Evolutionary conservation across 257 asterid species (phyloP), one percentile per base, ranked within the genome.

Genomic region (Nicotiana benthamiana): DNA sequence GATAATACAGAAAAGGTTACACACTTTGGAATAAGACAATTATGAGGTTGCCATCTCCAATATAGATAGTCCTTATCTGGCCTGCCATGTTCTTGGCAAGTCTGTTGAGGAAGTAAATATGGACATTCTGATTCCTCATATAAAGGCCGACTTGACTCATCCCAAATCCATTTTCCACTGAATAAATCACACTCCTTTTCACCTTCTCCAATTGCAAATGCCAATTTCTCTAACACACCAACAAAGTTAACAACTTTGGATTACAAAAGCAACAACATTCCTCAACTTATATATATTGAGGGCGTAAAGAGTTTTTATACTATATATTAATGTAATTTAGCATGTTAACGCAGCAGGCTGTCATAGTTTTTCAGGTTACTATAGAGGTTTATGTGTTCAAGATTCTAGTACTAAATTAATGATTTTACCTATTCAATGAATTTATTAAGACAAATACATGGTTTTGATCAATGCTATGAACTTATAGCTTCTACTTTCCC

Each of bases 41-140:
- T 89, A 80, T 86, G 88, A 70, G 99, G 99, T 85, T 96, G 93
- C 99, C 99, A 96, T 84, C 97, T 86, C 99, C 98, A 91, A 1
- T 87, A 85, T 54, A 87, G 97, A 48, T 96, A 92, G 26, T 87
- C 97, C 70, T 81, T 94, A 6, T 96, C 99, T 22, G 95, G 97
- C 13, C 97, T 95, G 80, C 99, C 97, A 53, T 88, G 96, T 51
- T 89, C 93, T 79, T 86, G 97, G 67, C 99, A 96, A 27, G 99
- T 92, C 79, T 92, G 87, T 90, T 96, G 99, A 15, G 98, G 99
- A 82, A 89, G 98, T 17, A 96, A 92, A 85, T 94, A 96, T 10
- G 97, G 98, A 26, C 99, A 96, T 62, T 96, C 98, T 34, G 78
- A 79, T 59, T 96, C 99, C 82, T 94, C 91, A 77, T 96, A 96